These are phyloP conservation scores for Penicillium bovifimosum DNA, from an alignment of 495 filamentous ascomycete species.

Conservation along the genomic window DNA sequence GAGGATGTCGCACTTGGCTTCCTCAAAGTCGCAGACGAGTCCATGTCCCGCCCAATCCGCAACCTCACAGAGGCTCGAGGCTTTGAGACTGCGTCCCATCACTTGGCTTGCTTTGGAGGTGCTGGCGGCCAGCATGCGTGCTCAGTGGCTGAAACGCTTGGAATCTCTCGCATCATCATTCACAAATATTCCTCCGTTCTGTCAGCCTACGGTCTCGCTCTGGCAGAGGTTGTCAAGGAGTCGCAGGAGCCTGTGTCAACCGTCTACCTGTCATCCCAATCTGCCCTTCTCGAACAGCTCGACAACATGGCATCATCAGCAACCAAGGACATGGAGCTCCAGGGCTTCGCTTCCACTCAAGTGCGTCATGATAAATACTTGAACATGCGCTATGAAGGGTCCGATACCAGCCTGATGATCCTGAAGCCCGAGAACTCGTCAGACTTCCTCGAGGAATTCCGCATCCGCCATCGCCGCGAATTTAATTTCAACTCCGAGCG, in stretches of 20 bases:
- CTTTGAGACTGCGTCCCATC: conserved; percentile 45
- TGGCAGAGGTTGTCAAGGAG: conserved; percentile 50
- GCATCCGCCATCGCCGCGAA: conserved; percentile 44
- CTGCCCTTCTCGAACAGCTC: conserved; percentile 30
- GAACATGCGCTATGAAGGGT: conserved; percentile 51
- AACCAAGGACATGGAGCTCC: conserved; percentile 33
- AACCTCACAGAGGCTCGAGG: conserved; percentile 48
- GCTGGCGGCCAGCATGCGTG: conserved; percentile 53
- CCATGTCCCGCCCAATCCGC: conserved; percentile 51
- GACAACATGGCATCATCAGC: conserved; percentile 27
- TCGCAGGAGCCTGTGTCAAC: conserved; percentile 45
- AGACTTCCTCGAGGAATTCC: conserved; percentile 42
- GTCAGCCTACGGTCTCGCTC: conserved; percentile 49
- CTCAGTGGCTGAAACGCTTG: conserved; percentile 45
- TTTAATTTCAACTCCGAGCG: conserved; percentile 50
- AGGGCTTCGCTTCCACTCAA: conserved; percentile 37
- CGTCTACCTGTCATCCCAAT: conserved; percentile 30
- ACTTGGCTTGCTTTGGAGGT: conserved; percentile 51
- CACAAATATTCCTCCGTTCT: conserved; percentile 50
- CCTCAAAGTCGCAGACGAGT: conserved; percentile 49
- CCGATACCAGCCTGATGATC: conserved; percentile 51
- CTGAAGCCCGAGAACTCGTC: conserved; percentile 34
- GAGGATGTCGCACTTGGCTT: conserved; percentile 80
- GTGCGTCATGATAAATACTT: conserved; percentile 47
- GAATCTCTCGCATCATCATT: conserved; percentile 49